Percentiles rank a stretch among this genome's conserved stretches.
Conservation (phyloP, 169 alveolate species). For the Cyclospora cayetanensis region DNA sequence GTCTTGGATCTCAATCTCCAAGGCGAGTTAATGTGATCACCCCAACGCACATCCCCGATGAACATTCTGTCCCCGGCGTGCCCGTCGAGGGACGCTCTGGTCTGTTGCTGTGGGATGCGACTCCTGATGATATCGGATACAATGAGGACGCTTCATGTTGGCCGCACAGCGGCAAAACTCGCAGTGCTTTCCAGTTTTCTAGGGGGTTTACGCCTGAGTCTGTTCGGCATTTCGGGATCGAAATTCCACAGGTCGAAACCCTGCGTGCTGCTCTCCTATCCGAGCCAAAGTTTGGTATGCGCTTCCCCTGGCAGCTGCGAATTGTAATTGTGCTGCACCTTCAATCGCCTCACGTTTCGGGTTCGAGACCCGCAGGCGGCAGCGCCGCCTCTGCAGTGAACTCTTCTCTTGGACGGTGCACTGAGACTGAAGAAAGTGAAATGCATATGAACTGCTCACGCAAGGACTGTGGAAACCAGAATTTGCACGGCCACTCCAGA, state of each 20-base stretch:
- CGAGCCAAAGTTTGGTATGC: slow-evolving; percentile 39
- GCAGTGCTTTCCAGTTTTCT: slow-evolving; percentile 36
- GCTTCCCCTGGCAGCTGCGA: slow-evolving; percentile 31
- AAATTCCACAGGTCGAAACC: slow-evolving; percentile 34
- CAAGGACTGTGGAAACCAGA: background rate
- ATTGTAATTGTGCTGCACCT: background rate
- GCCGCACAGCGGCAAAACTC: background rate
- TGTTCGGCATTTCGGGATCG: slow-evolving; percentile 17
- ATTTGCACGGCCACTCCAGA: background rate
- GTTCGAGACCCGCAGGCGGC: background rate
- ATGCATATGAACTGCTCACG: background rate
- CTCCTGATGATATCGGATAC: background rate
- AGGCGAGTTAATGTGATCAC: slow-evolving; percentile 14
- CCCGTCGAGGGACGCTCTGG: background rate
- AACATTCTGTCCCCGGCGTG: background rate
- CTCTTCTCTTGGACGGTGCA: background rate
- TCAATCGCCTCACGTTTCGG: background rate
- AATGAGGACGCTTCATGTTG: background rate
- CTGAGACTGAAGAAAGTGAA: background rate
- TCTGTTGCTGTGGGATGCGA: background rate
- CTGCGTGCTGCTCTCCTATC: slow-evolving; percentile 31
- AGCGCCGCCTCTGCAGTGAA: slow-evolving; percentile 15
- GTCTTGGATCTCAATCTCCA: background rate
- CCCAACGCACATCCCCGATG: slow-evolving; percentile 20
- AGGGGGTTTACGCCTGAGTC: slow-evolving; percentile 22